Evolutionary conservation across 371 early-diverging fungal genomes (phyloP), one percentile per base, ranked within the genome.

Genomic region (Funneliformis caledonium): DNA sequence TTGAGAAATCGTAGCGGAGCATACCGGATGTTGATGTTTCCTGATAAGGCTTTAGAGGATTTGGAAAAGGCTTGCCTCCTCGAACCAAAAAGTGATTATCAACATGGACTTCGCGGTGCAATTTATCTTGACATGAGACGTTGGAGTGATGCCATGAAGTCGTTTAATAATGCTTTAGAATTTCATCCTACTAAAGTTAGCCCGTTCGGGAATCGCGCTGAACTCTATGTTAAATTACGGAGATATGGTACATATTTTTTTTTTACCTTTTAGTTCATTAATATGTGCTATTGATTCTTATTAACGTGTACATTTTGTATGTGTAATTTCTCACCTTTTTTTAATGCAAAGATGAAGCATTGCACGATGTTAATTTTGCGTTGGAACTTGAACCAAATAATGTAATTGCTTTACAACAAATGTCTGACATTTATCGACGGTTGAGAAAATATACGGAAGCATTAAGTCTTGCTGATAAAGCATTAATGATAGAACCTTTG

Each of bases 341-440:
- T 19, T 43, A 6, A 43, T 52, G 19, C 19, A 14, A 52, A 52
- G 52, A 52, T 52, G 48, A 70, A 47, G 70, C 70, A n/a, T 45
- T 70, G 14, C 45, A 47, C 22, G 78, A 78, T 78, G 26, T 56
- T 42, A 56, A n/a, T 68, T 8, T 16, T 33, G 16, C 69, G 2
- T 78, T 78, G 43, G 22, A 78, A 52, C 26, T 78, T 68, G 56
- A 68, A 48, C 78, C 78, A 14, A 26, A 56, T 69, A 56, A 78
- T 68, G 52, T 37, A 26, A 52, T 48, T 42, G 48, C 64, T 10
- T 52, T 78, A 64, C 64, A 64, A 64, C 64, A 43, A 76, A 76
- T 42, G 9, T 61, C 45, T 10, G 52, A 65, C 9, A 31, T 65
- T 31, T 50, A 62, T 65, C 43, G 78, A 37, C 31, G 14, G 9